Evolutionary conservation across 805 yeast genomes (phyloP), one percentile per base, ranked within the genome.

Genomic region (Cyberlindnera meyerae): DNA sequence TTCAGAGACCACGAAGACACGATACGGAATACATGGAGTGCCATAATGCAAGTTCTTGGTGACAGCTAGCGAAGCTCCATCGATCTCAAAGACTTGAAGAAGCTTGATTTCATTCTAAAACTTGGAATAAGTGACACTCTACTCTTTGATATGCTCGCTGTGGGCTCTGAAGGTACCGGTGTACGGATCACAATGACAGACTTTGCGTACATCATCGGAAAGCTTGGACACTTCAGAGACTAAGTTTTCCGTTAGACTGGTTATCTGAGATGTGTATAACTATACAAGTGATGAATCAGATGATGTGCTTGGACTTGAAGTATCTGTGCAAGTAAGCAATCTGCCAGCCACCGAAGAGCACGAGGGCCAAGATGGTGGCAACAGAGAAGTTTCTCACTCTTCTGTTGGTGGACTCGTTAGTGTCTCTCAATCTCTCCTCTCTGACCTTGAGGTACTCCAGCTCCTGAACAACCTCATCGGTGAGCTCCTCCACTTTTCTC

Each of bases 351-450:
- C 97, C 96, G 52, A 93, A 76, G 18, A 77, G 76, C 35, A 87
- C 57, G 59, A 93, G 73, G 25, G 87, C 70, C 27, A 81, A 21
- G 40, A 88, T 71, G 43, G 87, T 76, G 31, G 79, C 54, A 22
- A 84, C 52, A 12, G 95, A 85, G 61, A 93, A 93, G 66, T 81
- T 79, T 66, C 87, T 81, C 41, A 90, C 96, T 60, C 98, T 80
- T 50, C 82, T 72, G 66, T 93, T 93, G 34, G 98, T 93, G 29
- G 94, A 81, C 69, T 93, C 98, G 64, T 93, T 93, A 34, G 98
- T 93, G 61, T 93, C 94, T 69, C 98, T 83, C 64, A 93, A 72
- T 63, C 86, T 77, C 62, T 81, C 90, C 65, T 93, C 98, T 66
- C 98, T 84, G 42, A 64, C 65, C 55, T 82, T 82, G 66, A 93